Evolutionary conservation across 75 land plant species (phyloP).

Genomic region (Sequoia sempervirens): DNA sequence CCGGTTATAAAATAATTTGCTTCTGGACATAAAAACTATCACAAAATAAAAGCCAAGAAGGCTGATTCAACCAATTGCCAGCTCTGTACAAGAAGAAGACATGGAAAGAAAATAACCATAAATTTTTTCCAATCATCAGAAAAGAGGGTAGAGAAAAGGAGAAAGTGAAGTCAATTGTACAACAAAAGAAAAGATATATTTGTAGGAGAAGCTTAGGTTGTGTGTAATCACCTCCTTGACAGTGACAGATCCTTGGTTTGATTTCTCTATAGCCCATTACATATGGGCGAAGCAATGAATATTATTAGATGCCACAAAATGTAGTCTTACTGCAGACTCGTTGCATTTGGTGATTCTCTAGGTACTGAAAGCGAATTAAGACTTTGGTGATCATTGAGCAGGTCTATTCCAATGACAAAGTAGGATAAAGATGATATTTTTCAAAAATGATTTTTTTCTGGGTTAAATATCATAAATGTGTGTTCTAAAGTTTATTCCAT

Average conservation of each 20-base stretch:
- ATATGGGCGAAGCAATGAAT: not conserved
- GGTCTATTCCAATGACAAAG: not conserved
- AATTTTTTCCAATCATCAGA: not conserved
- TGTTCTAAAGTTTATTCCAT: not conserved
- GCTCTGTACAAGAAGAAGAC: not conserved
- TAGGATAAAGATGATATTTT: not conserved
- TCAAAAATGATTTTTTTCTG: not conserved
- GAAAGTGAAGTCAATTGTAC: not conserved
- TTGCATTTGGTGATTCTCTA: not conserved
- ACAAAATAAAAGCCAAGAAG: not conserved
- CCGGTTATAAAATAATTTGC: not conserved
- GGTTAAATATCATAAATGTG: not conserved
- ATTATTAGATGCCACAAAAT: not conserved
- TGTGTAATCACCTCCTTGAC: not conserved
- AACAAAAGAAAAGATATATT: not conserved
- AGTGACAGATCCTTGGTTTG: not conserved
- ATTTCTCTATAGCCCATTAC: not conserved
- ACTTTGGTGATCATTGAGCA: not conserved
- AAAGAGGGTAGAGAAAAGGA: not conserved
- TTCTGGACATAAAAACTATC: not conserved
- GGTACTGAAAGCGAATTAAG: not conserved
- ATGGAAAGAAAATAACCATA: not conserved
- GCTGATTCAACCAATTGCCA: not conserved
- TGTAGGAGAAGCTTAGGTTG: not conserved
- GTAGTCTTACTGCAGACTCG: not conserved